A percentile compares a stretch with the other conserved stretches of the same genome.
phyloP scores from a whole-genome alignment of 371 early-diverging fungal genomes.

The Zancudomyces culisetae region DNA sequence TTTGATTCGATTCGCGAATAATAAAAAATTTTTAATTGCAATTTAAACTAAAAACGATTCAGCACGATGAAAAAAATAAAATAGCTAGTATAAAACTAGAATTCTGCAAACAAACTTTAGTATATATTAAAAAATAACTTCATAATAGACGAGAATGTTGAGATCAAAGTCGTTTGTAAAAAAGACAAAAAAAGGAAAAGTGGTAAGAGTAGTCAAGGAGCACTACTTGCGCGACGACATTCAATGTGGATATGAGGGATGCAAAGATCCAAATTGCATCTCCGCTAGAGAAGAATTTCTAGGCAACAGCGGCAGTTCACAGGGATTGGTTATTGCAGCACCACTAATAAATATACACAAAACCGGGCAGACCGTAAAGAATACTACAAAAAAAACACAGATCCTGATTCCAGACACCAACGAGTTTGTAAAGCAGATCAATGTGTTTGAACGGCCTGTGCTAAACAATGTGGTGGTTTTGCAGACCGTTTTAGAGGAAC shows the following conservation, averaged over 20 bases:
- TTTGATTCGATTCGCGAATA: too few species aligned
- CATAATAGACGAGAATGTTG: slow-evolving; percentile 19
- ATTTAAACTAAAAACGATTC: too few species aligned
- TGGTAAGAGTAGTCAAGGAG: slow-evolving; percentile 85
- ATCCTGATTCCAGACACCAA: slow-evolving; percentile 89
- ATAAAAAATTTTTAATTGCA: too few species aligned
- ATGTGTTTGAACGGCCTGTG: slow-evolving; percentile 72
- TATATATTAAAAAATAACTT: too few species aligned
- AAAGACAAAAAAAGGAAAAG: slow-evolving; percentile 69
- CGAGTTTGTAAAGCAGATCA: slow-evolving; percentile 85
- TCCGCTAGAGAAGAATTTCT: slow-evolving; percentile 3
- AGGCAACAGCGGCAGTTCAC: slow-evolving; percentile 9
- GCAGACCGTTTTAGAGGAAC: slow-evolving; percentile 82
- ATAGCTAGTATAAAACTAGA: too few species aligned
- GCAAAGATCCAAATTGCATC: slow-evolving; percentile 25
- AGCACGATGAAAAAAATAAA: too few species aligned
- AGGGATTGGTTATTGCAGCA: slow-evolving; percentile 10
- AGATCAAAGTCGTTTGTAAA: slow-evolving; percentile 47
- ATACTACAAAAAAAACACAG: slow-evolving; percentile 32
- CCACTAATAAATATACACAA: too few species aligned
- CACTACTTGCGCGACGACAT: slow-evolving; percentile 94
- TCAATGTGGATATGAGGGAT: slow-evolving; percentile 51
- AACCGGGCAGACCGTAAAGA: slow-evolving; percentile 26
- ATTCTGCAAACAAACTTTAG: too few species aligned
- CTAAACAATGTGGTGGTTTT: slow-evolving; percentile 78